A percentile compares a stretch with the other conserved stretches of the same genome.
These are phyloP conservation scores for Psilocybe sp. DNA, from an alignment of 768 basidiomycete species.

Conservation along the genomic window DNA sequence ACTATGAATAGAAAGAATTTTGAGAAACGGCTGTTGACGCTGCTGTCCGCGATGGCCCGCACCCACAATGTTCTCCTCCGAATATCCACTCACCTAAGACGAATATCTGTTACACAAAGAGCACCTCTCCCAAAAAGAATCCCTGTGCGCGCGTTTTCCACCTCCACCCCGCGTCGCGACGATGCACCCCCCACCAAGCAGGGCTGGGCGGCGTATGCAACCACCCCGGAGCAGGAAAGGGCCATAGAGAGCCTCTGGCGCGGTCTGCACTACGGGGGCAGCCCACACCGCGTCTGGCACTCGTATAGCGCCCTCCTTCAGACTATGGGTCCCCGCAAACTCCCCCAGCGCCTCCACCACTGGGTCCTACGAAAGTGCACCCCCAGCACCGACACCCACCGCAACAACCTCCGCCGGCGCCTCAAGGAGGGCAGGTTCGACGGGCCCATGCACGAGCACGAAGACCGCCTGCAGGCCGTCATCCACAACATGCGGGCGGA, in stretches of 20 bases:
- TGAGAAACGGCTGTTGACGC: no score
- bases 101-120: no score
- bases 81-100: no score
- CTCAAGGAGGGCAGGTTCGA: slow-evolving; percentile 35
- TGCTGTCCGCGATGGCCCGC: no score
- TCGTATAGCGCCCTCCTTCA: slow-evolving; percentile 58
- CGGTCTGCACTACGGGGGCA: slow-evolving; percentile 29
- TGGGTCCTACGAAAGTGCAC: slow-evolving; percentile 67
- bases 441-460: slow-evolving; percentile 50
- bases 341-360: slow-evolving; percentile 69
- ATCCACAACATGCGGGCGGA: slow-evolving; percentile 66
- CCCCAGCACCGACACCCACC: slow-evolving; percentile 42
- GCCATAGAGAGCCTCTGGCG: slow-evolving; percentile 18
- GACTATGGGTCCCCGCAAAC: slow-evolving; percentile 39
- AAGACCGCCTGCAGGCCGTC: slow-evolving; percentile 63
- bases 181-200: background rate
- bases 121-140: no score
- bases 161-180: background rate
- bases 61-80: no score
- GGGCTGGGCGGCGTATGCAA: background rate
- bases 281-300: slow-evolving; percentile 59
- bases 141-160: no score
- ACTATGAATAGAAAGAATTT: no score
- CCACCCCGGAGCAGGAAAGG: slow-evolving; percentile 11
- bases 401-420: slow-evolving; percentile 38